phyloP scores from a whole-genome alignment of 495 filamentous ascomycete species.

The Penicillium salamii region DNA sequence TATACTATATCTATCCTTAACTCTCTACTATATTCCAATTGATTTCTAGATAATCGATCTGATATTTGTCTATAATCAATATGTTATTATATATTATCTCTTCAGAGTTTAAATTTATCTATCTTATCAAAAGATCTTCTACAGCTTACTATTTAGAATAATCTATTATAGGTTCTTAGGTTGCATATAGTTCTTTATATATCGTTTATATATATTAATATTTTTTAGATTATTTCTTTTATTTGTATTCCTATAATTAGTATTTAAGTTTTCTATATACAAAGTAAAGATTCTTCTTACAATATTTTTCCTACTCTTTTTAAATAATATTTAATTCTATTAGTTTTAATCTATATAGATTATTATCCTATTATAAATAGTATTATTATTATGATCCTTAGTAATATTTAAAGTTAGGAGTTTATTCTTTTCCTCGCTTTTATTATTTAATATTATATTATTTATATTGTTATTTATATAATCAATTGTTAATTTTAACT shows the following conservation, averaged over 20 bases:
- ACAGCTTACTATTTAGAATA: too few species aligned
- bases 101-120: too few species aligned
- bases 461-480: not conserved
- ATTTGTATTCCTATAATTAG: not conserved
- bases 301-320: not conserved
- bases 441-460: not conserved
- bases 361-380: not conserved
- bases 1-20: too few species aligned
- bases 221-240: too few species aligned
- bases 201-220: not conserved
- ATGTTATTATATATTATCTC: too few species aligned
- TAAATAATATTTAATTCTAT: not conserved
- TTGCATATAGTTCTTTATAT: not conserved
- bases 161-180: not conserved
- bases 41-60: too few species aligned
- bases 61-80: too few species aligned
- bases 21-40: too few species aligned
- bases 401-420: not conserved
- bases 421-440: not conserved
- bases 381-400: not conserved
- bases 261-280: not conserved
- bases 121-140: too few species aligned
- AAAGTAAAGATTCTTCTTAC: not conserved
- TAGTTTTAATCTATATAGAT: not conserved
- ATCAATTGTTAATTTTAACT: not conserved